phyloP scores from a whole-genome alignment of 495 filamentous ascomycete species.

The Penicillium dipodomyicola region DNA sequence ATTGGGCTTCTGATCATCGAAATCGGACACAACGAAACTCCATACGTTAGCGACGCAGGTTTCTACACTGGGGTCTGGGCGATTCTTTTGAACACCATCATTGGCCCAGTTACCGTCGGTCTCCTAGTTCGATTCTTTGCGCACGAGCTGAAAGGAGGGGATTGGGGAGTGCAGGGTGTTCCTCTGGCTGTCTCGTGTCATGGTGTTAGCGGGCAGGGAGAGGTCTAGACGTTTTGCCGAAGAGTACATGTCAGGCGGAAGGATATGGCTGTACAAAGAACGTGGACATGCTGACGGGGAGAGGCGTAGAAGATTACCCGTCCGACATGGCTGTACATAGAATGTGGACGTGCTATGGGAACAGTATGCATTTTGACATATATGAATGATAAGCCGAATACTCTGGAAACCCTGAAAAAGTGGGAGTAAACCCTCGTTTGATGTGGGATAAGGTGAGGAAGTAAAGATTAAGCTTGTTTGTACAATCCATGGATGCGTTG shows the following conservation, averaged over 20 bases:
- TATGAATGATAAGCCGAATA: not conserved
- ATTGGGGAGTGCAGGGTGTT: conserved; percentile 27
- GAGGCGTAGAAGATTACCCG: too few relatives aligned
- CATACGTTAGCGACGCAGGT: conserved; percentile 32
- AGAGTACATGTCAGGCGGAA: not conserved
- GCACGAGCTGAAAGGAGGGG: conserved; percentile 23
- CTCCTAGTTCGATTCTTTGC: conserved; percentile 46
- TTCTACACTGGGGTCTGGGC: conserved; percentile 73
- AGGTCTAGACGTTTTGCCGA: not conserved
- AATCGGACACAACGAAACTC: conserved; percentile 50
- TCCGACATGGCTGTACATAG: not conserved
- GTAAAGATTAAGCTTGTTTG: not conserved
- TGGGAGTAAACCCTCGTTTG: not conserved
- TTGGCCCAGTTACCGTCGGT: conserved; percentile 67
- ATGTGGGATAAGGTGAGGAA: not conserved
- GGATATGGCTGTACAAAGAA: not conserved
- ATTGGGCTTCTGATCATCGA: conserved; percentile 75
- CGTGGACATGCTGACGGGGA: too few relatives aligned
- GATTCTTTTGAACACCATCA: conserved; percentile 68
- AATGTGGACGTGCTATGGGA: not conserved
- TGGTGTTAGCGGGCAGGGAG: not conserved
- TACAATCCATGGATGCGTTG: not conserved
- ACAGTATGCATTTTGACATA: not conserved
- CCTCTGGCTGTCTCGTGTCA: not conserved
- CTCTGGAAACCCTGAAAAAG: not conserved